Percentiles rank a stretch among this genome's conserved stretches.
Conservation (phyloP, 2,329 filamentous ascomycete species). For the Fusarium guadeloupense region DNA sequence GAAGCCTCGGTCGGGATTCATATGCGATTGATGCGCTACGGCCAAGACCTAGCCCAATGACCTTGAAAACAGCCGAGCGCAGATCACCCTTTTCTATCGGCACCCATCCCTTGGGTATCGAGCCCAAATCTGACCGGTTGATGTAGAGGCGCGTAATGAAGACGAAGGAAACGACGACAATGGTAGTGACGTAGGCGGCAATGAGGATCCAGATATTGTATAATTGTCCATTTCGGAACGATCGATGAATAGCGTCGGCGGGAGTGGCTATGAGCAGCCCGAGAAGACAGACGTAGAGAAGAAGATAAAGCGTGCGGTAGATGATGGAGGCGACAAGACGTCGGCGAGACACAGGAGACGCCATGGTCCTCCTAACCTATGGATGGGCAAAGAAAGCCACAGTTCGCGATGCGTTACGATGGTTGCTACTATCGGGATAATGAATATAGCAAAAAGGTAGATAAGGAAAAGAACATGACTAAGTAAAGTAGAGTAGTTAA, state of each 20-base stretch:
- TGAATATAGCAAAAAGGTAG: conserved; percentile 24
- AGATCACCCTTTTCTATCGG: conserved; percentile 89
- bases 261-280: conserved; percentile 82
- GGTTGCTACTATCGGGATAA: conserved; percentile 18
- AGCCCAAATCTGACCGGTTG: conserved; percentile 78
- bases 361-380: conserved; percentile 37
- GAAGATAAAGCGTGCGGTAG: conserved; percentile 80
- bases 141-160: conserved; percentile 89
- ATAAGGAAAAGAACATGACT: conserved; percentile 43
- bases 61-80: conserved; percentile 74
- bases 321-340: conserved; percentile 77
- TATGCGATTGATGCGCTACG: conserved; percentile 84
- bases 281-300: conserved; percentile 78
- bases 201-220: conserved; percentile 87
- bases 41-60: conserved; percentile 77
- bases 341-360: conserved; percentile 52
- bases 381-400: conserved; percentile 7
- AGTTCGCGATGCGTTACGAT: conserved; percentile 6
- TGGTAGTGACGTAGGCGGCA: conserved; percentile 77
- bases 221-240: conserved; percentile 69
- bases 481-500: conserved; percentile 25
- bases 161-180: conserved; percentile 75
- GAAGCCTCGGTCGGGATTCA: conserved; percentile 57
- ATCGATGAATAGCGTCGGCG: conserved; percentile 81
- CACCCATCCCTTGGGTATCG: conserved; percentile 87